Conservation (phyloP, 805 yeast species). For the Wickerhamiella occidentalis region DNA sequence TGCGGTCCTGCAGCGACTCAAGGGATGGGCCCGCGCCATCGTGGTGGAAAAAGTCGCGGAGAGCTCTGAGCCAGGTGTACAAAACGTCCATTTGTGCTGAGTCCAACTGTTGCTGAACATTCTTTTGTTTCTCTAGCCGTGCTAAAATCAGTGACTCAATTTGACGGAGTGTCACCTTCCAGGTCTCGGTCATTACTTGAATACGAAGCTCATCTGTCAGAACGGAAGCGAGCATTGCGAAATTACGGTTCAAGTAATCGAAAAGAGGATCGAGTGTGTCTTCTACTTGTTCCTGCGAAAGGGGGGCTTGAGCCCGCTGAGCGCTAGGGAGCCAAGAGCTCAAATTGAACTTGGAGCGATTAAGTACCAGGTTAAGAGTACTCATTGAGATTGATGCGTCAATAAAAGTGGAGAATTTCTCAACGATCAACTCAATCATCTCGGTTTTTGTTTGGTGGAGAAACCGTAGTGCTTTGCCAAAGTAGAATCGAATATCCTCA, state of each 20-base stretch:
- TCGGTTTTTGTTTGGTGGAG: conserved; percentile 54
- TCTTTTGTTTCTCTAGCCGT: conserved; percentile 35
- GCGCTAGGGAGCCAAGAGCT: conserved; percentile 23
- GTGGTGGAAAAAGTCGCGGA: conserved; percentile 64
- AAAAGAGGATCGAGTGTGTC: conserved; percentile 62
- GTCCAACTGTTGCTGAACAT: conserved; percentile 37
- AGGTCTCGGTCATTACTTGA: conserved; percentile 62
- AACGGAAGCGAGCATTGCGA: conserved; percentile 48
- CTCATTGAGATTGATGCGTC: conserved; percentile 43
- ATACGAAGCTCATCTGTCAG: conserved; percentile 44
- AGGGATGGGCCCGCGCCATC: conserved; percentile 72
- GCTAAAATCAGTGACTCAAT: conserved; percentile 71
- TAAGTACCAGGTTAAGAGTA: conserved; percentile 40
- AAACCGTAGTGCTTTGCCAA: conserved; percentile 63
- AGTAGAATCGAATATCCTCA: conserved; percentile 65
- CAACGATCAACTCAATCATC: conserved; percentile 56
- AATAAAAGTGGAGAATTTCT: conserved; percentile 56
- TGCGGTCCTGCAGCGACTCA: conserved; percentile 45
- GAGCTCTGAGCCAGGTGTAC: conserved; percentile 57
- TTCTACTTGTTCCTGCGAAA: conserved; percentile 33
- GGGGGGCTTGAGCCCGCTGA: conserved; percentile 11
- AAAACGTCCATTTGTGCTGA: conserved; percentile 53
- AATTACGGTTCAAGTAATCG: conserved; percentile 58
- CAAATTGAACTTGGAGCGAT: conserved; percentile 16
- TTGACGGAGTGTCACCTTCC: conserved; percentile 59